A percentile compares a stretch with the other conserved stretches of the same genome.
phyloP scores from a whole-genome alignment of 805 yeast genomes.

The Yamadazyma paraphyllophila region DNA sequence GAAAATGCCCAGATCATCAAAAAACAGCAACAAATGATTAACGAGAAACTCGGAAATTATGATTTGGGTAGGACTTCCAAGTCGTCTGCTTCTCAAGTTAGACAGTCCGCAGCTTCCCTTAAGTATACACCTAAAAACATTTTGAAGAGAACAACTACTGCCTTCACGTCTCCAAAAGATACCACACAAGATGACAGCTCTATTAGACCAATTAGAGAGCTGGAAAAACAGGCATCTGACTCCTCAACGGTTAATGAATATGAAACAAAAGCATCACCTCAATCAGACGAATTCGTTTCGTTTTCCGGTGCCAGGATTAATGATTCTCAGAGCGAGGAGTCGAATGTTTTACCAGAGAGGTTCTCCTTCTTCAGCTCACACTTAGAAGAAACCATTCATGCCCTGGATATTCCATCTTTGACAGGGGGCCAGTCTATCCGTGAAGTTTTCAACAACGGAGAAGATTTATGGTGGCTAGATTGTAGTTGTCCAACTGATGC shows the following conservation, averaged over 20 bases:
- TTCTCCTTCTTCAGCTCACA: constrained; percentile 82
- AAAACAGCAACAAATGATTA: constrained; percentile 25
- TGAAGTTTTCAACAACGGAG: constrained; percentile 66
- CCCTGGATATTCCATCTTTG: constrained; percentile 80
- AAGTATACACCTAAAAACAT: constrained; percentile 58
- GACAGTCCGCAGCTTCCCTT: constrained; percentile 44
- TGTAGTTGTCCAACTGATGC: constrained; percentile 91
- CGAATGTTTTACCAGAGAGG: constrained; percentile 56
- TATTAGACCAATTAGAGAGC: constrained; percentile 1
- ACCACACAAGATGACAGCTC: constrained; percentile 1
- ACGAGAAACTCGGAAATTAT: constrained; percentile 12
- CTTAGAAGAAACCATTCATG: constrained; percentile 83
- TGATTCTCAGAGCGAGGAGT: neutral
- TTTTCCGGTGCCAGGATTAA: constrained; percentile 9
- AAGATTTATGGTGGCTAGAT: constrained; percentile 94
- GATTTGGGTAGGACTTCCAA: neutral
- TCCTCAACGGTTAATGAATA: constrained; percentile 9
- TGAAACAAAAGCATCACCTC: constrained; percentile 7
- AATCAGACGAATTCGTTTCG: constrained; percentile 11
- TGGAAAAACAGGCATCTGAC: constrained; percentile 10
- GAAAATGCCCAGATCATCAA: constrained; percentile 37
- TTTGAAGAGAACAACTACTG: constrained; percentile 15
- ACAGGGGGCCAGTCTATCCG: constrained; percentile 63
- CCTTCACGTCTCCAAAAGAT: neutral
- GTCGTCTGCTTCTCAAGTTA: constrained; percentile 9